Conservation (phyloP, 495 filamentous ascomycete genomes). For the Trichoderma virens region DNA sequence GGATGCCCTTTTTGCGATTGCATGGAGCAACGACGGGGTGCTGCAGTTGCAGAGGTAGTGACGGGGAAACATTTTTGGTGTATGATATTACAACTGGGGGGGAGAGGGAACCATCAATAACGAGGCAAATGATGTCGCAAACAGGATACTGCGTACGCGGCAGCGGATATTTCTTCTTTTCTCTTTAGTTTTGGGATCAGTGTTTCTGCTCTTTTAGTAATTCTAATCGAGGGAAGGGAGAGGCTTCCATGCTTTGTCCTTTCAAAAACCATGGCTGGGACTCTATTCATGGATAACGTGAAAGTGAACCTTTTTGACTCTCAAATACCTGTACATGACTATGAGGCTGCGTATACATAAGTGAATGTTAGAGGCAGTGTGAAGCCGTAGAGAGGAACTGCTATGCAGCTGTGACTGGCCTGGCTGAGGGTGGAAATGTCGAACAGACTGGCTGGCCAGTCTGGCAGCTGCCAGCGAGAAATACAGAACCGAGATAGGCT, state of each 20-base stretch:
- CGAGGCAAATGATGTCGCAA: neutral
- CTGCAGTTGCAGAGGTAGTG: neutral
- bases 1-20: neutral
- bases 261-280: too few species aligned
- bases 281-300: too few species aligned
- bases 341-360: neutral
- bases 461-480: too few species aligned
- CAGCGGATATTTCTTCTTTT: neutral
- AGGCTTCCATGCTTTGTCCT: neutral
- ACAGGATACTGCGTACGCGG: neutral
- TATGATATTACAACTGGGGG: neutral
- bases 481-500: too few species aligned
- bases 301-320: neutral
- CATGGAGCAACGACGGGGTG: neutral
- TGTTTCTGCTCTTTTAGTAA: neutral
- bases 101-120: neutral
- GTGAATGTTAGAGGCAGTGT: neutral
- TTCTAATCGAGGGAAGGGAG: neutral
- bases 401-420: too few species aligned
- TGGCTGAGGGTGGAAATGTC: too few species aligned
- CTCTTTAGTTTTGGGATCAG: neutral
- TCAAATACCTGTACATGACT: neutral
- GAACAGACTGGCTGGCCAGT: too few species aligned
- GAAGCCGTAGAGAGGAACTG: too few species aligned
- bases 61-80: neutral